These are phyloP conservation scores for Pneumocystis oryctolagi DNA, from an alignment of 1,139 yeast genomes.

Conservation along the genomic window DNA sequence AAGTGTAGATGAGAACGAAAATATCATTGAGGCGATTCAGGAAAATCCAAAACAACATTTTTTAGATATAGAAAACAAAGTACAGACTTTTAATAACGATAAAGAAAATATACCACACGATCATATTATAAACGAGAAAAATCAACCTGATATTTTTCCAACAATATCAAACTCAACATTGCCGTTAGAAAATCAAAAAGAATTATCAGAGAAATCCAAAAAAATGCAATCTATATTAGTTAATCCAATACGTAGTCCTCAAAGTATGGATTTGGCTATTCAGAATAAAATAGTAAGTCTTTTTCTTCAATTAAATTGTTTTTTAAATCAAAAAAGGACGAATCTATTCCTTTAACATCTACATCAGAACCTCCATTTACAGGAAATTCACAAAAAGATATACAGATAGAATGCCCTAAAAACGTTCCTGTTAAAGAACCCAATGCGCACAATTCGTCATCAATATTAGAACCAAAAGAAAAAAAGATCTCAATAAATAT, in stretches of 20 bases:
- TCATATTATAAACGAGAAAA: background rate
- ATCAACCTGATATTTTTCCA: background rate
- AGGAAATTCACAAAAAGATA: background rate
- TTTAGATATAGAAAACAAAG: background rate
- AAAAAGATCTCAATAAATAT: background rate
- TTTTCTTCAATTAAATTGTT: background rate
- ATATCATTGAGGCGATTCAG: background rate
- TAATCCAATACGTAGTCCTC: background rate
- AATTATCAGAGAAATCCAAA: background rate
- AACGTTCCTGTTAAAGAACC: background rate
- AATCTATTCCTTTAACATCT: background rate
- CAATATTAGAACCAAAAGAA: background rate
- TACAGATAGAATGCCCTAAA: background rate
- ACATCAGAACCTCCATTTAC: background rate
- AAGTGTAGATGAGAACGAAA: conserved; percentile 4
- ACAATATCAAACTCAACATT: background rate
- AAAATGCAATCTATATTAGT: background rate
- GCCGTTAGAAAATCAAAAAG: background rate
- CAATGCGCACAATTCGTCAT: background rate
- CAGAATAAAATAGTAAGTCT: background rate
- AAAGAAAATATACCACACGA: conserved; percentile 5
- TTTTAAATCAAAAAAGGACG: background rate
- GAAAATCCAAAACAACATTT: background rate
- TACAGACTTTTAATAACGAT: background rate
- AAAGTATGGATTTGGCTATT: background rate